Conservation (phyloP, 768 basidiomycete genomes). For the Leccinum sublutescens region DNA sequence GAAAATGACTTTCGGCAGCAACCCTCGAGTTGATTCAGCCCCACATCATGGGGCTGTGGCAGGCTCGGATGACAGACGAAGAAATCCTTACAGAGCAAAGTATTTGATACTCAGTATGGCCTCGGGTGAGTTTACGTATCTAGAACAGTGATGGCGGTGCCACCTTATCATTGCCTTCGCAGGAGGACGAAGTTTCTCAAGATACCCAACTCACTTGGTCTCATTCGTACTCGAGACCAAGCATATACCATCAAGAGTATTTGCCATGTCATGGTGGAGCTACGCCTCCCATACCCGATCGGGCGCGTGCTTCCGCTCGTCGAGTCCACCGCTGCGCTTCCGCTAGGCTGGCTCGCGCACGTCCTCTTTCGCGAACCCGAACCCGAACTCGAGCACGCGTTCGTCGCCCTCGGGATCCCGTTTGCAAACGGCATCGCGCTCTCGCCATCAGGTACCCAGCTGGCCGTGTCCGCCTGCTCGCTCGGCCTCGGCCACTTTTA, state of each 20-base stretch:
- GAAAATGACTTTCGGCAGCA: neutral
- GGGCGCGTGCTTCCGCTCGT: slow-evolving; percentile 50
- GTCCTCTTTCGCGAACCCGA: slow-evolving; percentile 24
- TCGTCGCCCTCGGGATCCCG: slow-evolving; percentile 49
- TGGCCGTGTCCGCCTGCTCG: slow-evolving; percentile 60
- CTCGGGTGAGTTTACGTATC: neutral
- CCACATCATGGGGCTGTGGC: neutral
- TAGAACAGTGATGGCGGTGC: neutral
- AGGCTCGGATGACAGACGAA: neutral
- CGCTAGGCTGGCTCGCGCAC: slow-evolving; percentile 59
- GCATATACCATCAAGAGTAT: neutral
- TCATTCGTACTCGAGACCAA: neutral
- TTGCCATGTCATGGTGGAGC: neutral
- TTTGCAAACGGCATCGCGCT: slow-evolving; percentile 72
- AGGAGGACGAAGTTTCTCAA: neutral
- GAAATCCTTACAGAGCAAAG: neutral
- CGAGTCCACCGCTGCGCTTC: slow-evolving; percentile 57
- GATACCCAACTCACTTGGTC: neutral
- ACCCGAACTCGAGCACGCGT: slow-evolving; percentile 31
- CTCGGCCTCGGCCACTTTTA: slow-evolving; percentile 50
- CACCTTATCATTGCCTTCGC: neutral
- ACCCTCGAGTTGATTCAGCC: neutral
- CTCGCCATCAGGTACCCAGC: slow-evolving; percentile 45
- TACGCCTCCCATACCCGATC: slow-evolving; percentile 41
- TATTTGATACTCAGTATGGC: neutral